These are phyloP conservation scores for Umbelopsis vinacea DNA, from an alignment of 192 early-diverging fungal genomes.

Conservation along the genomic window DNA sequence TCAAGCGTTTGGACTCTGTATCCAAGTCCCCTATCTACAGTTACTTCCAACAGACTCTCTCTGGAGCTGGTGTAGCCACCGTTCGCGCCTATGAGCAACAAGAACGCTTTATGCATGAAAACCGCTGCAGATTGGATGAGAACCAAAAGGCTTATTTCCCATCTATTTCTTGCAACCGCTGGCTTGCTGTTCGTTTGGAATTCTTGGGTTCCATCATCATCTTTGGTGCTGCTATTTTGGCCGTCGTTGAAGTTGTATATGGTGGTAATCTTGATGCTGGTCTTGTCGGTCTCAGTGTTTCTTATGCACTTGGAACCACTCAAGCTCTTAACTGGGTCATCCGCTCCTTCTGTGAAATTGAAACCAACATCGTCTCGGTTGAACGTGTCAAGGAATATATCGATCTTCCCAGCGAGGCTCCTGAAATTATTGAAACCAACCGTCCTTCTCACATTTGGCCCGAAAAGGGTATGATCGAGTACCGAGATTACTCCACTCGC, in stretches of 20 bases:
- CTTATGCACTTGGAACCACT: slow-evolving; percentile 75
- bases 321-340: slow-evolving; percentile 89
- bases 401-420: slow-evolving; percentile 79
- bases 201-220: slow-evolving; percentile 79
- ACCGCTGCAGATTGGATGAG: slow-evolving; percentile 72
- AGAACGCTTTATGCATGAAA: slow-evolving; percentile 68
- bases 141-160: slow-evolving; percentile 84
- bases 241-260: slow-evolving; percentile 64
- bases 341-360: slow-evolving; percentile 85
- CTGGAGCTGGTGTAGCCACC: slow-evolving; percentile 55
- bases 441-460: slow-evolving; percentile 75
- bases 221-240: slow-evolving; percentile 76
- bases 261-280: slow-evolving; percentile 67
- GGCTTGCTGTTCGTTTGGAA: slow-evolving; percentile 79
- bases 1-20: slow-evolving; percentile 84
- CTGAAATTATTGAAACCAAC: slow-evolving; percentile 64
- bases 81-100: slow-evolving; percentile 73
- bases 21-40: slow-evolving; percentile 84
- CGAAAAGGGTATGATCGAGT: slow-evolving; percentile 70
- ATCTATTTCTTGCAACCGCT: slow-evolving; percentile 68
- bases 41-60: slow-evolving; percentile 68
- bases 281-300: slow-evolving; percentile 63
- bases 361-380: slow-evolving; percentile 70
- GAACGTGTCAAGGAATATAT: slow-evolving; percentile 85
- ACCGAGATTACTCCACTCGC: slow-evolving; percentile 76